Percentiles rank a stretch among this genome's conserved stretches.
phyloP scores from a whole-genome alignment of 2,329 filamentous ascomycete genomes.

The Cladosporium halotolerans region DNA sequence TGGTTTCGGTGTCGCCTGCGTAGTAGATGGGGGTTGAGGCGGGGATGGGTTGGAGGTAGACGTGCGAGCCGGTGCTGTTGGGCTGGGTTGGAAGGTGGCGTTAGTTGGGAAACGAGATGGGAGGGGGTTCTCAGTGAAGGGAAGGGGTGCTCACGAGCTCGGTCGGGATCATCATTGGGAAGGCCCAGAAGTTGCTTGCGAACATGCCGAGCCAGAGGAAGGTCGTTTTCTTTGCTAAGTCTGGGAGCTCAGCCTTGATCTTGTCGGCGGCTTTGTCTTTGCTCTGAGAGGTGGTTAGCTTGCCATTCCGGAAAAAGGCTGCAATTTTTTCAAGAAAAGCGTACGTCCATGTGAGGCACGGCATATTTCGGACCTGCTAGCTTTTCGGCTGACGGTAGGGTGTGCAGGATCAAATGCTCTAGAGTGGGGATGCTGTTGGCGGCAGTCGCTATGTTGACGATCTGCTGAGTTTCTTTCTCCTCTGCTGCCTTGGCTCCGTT shows the following conservation, averaged over 20 bases:
- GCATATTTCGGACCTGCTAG: conserved; percentile 8
- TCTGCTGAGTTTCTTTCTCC: conserved; percentile 14
- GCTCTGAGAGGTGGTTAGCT: conserved; percentile 5
- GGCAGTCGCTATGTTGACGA: conserved; percentile 16
- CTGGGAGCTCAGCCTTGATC: conserved; percentile 13
- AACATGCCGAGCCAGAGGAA: conserved; percentile 20
- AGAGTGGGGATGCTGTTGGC: conserved; percentile 9
- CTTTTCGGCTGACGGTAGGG: conserved; percentile 12
- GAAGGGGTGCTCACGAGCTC: conserved; percentile 8
- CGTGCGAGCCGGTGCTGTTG: conserved; percentile 5
- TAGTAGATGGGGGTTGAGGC: conserved; percentile 11
- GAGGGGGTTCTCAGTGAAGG: neutral
- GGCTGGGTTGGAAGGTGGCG: neutral
- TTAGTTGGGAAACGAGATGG: neutral
- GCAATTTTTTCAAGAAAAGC: neutral
- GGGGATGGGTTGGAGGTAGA: conserved; percentile 11
- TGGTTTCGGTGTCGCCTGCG: conserved; percentile 12
- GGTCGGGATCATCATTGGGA: conserved; percentile 8
- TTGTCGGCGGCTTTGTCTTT: conserved; percentile 19
- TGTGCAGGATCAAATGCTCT: conserved; percentile 16
- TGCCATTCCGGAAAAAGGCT: neutral
- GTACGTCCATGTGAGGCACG: conserved; percentile 8
- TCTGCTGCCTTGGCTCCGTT: conserved; percentile 11
- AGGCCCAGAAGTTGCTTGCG: conserved; percentile 14
- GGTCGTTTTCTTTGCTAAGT: conserved; percentile 17